These are phyloP conservation scores for Furculomyces boomerangus DNA, from an alignment of 371 early-diverging fungal genomes.

Conservation along the genomic window DNA sequence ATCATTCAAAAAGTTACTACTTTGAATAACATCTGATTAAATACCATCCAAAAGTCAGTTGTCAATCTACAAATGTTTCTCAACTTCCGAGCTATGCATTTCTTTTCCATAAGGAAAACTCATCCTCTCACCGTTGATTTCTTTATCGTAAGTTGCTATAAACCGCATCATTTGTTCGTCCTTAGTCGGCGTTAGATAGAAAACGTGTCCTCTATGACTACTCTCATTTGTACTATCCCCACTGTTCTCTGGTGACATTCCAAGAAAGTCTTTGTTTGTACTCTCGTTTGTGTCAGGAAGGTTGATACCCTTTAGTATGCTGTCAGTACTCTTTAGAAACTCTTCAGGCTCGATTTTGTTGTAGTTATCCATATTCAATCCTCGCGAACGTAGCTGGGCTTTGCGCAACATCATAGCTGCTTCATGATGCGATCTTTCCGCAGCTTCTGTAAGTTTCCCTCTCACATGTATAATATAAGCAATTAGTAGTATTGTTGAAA, in stretches of 20 bases:
- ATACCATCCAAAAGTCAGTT: too few relatives aligned
- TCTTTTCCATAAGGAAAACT: not conserved
- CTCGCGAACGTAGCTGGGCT: not conserved
- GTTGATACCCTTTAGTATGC: too few relatives aligned
- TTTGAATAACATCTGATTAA: too few relatives aligned
- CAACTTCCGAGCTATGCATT: too few relatives aligned
- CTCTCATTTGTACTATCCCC: not conserved
- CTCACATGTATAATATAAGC: not conserved
- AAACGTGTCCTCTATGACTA: too few relatives aligned
- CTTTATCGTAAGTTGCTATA: not conserved
- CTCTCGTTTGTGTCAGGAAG: too few relatives aligned
- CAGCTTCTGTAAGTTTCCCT: not conserved
- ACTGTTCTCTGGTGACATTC: not conserved
- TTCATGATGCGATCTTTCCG: not conserved
- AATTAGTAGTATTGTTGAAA: not conserved
- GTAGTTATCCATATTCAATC: not conserved
- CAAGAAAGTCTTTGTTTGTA: too few relatives aligned
- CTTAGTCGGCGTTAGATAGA: not conserved
- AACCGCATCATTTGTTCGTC: conserved; percentile 3
- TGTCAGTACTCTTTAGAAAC: too few relatives aligned
- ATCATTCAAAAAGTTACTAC: too few relatives aligned
- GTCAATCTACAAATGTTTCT: too few relatives aligned
- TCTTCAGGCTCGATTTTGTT: too few relatives aligned
- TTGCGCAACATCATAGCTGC: not conserved
- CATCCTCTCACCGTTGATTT: not conserved